Base-by-base conservation (phyloP, 2,329 filamentous ascomycete species). In the Didymella keratinophila region DNA sequence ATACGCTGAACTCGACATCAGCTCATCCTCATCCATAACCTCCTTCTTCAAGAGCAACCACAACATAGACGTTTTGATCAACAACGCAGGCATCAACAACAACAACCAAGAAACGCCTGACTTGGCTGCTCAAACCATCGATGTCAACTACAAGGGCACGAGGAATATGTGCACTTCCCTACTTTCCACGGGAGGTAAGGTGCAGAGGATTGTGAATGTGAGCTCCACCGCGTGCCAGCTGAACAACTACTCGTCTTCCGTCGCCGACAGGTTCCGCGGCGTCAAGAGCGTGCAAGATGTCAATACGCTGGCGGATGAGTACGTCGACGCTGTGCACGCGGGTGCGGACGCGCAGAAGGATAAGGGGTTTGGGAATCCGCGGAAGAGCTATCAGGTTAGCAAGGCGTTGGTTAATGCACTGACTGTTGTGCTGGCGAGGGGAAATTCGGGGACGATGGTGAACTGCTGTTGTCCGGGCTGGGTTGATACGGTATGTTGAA, bases 311-410 rank as follows among this genome's bases (percentile, higher is more conserved):
- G 61, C 58, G 1, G 52, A 53, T 6, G 18, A 28, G 4, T 63
- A 63, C 30, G 10, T 51, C 5, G 5, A 36, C 1, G 43, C 55
- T 16, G 46, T 63, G 23, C 46, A 45, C 1, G 12, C 25, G 1
- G 56, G 52, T 14, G 36, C 9, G 7, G 6, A 10, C n/a, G 45
- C 51, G 8, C 55, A 63, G 32, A 10, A 49, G 28, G 14, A 49
- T 2, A 43, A 42, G 0, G 59, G 58, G 2, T 64, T 60, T 27
- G 62, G 62, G 6, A 25, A 14, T 5, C 25, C 60, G 6, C 56
- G 64, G 2, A 55, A 52, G n/a, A 66, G 62, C 10, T 70, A 69
- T 11, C 62, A 69, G 39, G 64, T 68, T n/a, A 70, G 66, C 28
- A 69, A 69, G 49, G 63, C 65, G n/a, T 58, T 66, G 0, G 47